A percentile compares a stretch with the other conserved stretches of the same genome.
Evolutionary conservation across 352 stramenopile species (phyloP).

Genomic region (Phytopythium litorale): DNA sequence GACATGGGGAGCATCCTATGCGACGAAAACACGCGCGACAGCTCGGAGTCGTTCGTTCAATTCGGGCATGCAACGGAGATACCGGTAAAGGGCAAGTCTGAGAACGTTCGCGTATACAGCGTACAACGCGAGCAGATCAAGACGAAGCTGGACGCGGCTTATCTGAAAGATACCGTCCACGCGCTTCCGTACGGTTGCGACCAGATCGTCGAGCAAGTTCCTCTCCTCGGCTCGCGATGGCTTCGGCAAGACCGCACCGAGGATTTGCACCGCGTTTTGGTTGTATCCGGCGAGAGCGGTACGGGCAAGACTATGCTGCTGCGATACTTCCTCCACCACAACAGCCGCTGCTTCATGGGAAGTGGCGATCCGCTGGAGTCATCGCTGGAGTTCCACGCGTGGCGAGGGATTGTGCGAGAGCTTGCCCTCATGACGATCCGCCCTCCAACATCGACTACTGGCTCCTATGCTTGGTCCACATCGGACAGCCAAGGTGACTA

Average conservation of each 20-base stretch:
- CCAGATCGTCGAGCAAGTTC: constrained; percentile 42
- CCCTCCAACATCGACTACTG: background rate
- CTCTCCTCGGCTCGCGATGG: constrained; percentile 32
- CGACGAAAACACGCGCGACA: constrained; percentile 57
- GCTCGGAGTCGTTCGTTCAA: constrained; percentile 50
- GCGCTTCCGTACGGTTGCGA: constrained; percentile 45
- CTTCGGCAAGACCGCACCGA: constrained; percentile 7
- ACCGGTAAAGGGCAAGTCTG: constrained; percentile 58
- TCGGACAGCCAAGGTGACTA: background rate
- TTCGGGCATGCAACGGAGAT: constrained; percentile 47
- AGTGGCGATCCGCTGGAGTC: constrained; percentile 53
- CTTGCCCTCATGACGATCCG: constrained; percentile 16
- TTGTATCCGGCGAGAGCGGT: constrained; percentile 56
- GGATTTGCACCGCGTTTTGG: constrained; percentile 32
- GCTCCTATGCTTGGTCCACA: background rate
- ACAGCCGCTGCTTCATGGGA: constrained; percentile 50
- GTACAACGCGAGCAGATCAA: constrained; percentile 32
- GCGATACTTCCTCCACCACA: constrained; percentile 47
- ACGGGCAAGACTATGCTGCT: constrained; percentile 70
- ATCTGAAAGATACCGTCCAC: constrained; percentile 25
- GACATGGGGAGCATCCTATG: constrained; percentile 62
- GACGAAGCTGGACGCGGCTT: constrained; percentile 28
- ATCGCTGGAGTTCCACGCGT: constrained; percentile 53
- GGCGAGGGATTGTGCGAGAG: constrained; percentile 43
- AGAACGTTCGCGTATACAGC: constrained; percentile 40